Base-by-base conservation (phyloP, 1,284 basidiomycete species). In the Rhodotorula sp. region DNA sequence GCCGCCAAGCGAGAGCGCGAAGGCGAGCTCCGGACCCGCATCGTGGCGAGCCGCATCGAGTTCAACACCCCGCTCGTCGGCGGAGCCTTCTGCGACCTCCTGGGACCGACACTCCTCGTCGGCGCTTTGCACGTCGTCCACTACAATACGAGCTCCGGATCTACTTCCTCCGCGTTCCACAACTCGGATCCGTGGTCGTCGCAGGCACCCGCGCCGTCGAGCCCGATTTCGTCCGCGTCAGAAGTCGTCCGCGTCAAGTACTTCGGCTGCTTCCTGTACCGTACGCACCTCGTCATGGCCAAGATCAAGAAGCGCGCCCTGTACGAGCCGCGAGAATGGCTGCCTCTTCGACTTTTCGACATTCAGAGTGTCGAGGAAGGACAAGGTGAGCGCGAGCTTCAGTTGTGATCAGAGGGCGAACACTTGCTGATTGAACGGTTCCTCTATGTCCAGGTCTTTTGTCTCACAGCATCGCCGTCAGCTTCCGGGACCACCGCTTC, bases 251-350 rank as follows among this genome's bases (percentile, higher is more conserved):
- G 82, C 43, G 81, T 71, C 66, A 71, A 67, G 61, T 76, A 82
- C 66, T 73, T 79, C 23, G 82, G 82, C 0, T 91, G 90, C 16
- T 95, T 97, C 80, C 83, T 97, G 60, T 97, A 93, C 79, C 83
- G 86, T 18, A 92, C 91, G 21, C 96, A 93, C 80, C 82, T 97
- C 61, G 85, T 96, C 56, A 83, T 97, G 52, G 91, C 88, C 77
- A 97, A 96, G 83, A 88, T 93, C 64, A 84, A 86, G 75, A 93
- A 91, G 82, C 86, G 87, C 59, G 90, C 76, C 26, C 76, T 87
- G 80, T 97, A 96, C 79, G 92, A 95, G 78, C 88, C 91, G 16
- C 87, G 86, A 69, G 90, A 94, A 80, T 97, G 92, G 90, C 89
- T 97, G 77, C 87, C 88, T 54, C 83, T 96, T 47, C 68, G 78